These are phyloP conservation scores for Oryza meridionalis DNA, from an alignment of 176 grass and related monocot species.

Conservation along the genomic window DNA sequence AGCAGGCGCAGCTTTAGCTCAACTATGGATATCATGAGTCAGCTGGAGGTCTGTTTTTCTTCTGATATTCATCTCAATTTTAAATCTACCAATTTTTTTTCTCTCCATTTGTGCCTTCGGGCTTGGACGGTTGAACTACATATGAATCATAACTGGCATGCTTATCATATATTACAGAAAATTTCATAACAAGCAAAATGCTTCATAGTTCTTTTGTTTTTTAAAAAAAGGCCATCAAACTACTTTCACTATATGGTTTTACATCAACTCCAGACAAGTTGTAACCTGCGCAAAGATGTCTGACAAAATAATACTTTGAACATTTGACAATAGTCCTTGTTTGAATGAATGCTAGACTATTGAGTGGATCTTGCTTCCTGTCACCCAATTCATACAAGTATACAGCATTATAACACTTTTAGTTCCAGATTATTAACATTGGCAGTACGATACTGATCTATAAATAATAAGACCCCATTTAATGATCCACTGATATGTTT, in stretches of 20 bases:
- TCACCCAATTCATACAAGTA: constrained; percentile 20
- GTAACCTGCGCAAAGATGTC: constrained; percentile 12
- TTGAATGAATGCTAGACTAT: constrained; percentile 12
- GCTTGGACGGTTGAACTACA: not conserved
- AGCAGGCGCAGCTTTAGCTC: constrained; percentile 73
- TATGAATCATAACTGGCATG: not conserved
- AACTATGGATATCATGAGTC: constrained; percentile 70
- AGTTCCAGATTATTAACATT: not conserved
- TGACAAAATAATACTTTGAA: not conserved
- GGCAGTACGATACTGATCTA: not conserved
- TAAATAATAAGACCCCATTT: not conserved
- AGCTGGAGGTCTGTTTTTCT: constrained; percentile 71
- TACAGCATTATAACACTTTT: not conserved
- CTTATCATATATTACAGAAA: not conserved
- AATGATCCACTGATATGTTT: not conserved
- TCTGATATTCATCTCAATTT: not conserved
- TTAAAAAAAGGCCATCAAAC: not conserved
- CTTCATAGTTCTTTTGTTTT: not conserved
- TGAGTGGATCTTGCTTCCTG: constrained; percentile 1
- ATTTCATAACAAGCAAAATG: constrained; percentile 8
- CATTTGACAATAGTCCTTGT: constrained; percentile 16
- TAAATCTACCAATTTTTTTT: constrained; percentile 1
- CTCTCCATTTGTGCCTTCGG: not conserved
- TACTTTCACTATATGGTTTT: not conserved
- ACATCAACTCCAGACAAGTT: not conserved